These are phyloP conservation scores for Colletotrichum plurivorum DNA, from an alignment of 2,329 filamentous ascomycete species.

Conservation along the genomic window DNA sequence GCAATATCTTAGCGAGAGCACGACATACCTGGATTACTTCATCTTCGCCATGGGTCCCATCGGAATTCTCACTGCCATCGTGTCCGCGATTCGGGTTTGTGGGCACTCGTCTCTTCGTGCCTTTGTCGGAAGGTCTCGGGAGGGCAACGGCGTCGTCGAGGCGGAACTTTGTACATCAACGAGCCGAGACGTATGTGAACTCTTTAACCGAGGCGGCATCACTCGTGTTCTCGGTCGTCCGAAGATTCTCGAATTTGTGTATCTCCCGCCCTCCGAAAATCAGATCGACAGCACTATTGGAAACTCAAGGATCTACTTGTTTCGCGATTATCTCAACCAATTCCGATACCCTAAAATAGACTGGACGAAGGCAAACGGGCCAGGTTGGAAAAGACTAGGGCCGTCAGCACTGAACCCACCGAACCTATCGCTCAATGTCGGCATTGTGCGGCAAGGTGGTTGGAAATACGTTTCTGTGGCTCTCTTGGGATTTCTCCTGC, in stretches of 20 bases:
- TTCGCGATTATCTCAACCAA: no score
- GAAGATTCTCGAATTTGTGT: slow-evolving; percentile 50
- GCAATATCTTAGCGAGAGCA: slow-evolving; percentile 54
- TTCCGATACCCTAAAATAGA: no score
- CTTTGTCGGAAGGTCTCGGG: slow-evolving; percentile 56
- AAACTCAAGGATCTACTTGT: no score
- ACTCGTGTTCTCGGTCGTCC: slow-evolving; percentile 51
- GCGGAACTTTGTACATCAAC: slow-evolving; percentile 58
- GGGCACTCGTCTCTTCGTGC: slow-evolving; percentile 50
- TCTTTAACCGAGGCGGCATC: slow-evolving; percentile 45
- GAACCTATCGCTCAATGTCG: no score
- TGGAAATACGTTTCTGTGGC: no score
- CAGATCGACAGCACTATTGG: no score
- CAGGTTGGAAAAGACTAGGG: no score
- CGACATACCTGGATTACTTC: slow-evolving; percentile 48
- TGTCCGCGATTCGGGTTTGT: slow-evolving; percentile 51
- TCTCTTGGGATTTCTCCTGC: no score
- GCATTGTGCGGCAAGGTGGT: no score
- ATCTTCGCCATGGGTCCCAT: slow-evolving; percentile 53
- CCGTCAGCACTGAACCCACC: no score
- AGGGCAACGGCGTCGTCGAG: slow-evolving; percentile 51
- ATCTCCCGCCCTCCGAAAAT: not conserved
- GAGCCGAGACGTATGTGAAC: slow-evolving; percentile 54
- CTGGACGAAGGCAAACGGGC: no score
- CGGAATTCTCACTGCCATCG: slow-evolving; percentile 56